Base-by-base conservation (phyloP, 139 green algal species). In the Chlorella ohadii region DNA sequence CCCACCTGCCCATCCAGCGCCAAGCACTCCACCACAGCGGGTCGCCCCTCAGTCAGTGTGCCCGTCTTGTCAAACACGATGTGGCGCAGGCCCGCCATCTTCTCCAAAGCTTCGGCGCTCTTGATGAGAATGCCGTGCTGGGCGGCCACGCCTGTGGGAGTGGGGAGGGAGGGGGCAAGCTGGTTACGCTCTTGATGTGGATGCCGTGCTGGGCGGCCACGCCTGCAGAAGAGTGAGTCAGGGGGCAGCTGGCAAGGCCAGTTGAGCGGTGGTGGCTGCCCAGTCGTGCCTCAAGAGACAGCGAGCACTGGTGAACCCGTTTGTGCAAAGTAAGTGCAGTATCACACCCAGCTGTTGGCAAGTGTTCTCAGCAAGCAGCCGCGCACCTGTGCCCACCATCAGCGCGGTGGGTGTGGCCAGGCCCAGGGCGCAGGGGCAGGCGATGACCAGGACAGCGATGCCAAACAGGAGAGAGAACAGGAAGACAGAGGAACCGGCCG, bases 1-100 rank as follows among this genome's bases (percentile, higher is more conserved):
- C 31, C 63, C 16, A 68, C 27, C 63, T 22, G 16, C 12, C 20
- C 63, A 38, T 71, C 57, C 36, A 72, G 56, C 25, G 27, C 34
- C 13, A 17, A 19, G 36, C 76, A 71, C 36, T 72, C 57, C 76
- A 82, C 76, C 57, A 82, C 76, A 1, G 57, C 27, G 16, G 76
- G 76, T 2, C 56, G 83, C 36, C 96, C 96, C 7, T 77, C 61
- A 6, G 96, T 99, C 0, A 99, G 88, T 0, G 97, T 99, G 56
- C 96, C 96, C 3, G 96, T 99, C 89, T 99, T 99, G 88, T 99
- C 96, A 75, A 98, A 93, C 56, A 94, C 92, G 0, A 98, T 86
- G 16, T 75, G 72, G 31, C 47, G 20, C 38, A 96, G 83, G 25
- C 86, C 87, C 72, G 88, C 68, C 20, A 91, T 91, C 19, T 84